A percentile compares a stretch with the other conserved stretches of the same genome.
phyloP scores from a whole-genome alignment of 257 asterid species.

The Gentiana dahurica region DNA sequence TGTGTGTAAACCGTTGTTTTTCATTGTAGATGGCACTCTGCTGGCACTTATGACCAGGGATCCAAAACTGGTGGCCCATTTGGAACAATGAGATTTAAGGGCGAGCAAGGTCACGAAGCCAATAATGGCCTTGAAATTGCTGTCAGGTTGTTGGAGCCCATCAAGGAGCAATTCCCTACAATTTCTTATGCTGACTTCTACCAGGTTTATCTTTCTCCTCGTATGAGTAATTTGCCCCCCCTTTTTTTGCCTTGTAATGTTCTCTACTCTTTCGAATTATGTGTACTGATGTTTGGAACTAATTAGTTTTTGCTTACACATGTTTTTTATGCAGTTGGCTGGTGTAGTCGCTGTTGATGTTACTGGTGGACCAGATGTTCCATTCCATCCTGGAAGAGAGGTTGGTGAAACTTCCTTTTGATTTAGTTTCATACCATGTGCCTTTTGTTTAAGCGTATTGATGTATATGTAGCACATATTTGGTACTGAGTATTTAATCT shows the following conservation, averaged over 20 bases:
- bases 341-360: constrained; percentile 92
- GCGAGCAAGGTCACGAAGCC: constrained; percentile 57
- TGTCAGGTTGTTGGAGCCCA: constrained; percentile 53
- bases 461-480: neutral
- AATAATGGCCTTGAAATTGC: constrained; percentile 70
- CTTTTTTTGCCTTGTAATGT: neutral
- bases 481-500: neutral
- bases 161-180: constrained; percentile 62
- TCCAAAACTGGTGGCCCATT: constrained; percentile 83
- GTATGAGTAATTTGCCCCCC: neutral
- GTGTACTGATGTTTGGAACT: neutral
- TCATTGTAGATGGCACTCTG: constrained; percentile 78
- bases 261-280: no score
- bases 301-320: no score
- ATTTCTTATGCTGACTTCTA: constrained; percentile 58
- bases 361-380: constrained; percentile 93
- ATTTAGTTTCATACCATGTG: neutral
- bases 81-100: constrained; percentile 73
- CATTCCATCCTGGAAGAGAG: constrained; percentile 80
- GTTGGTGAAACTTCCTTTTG: constrained; percentile 20
- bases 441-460: neutral
- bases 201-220: constrained; percentile 35
- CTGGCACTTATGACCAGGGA: constrained; percentile 57
- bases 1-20: neutral
- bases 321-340: constrained; percentile 40